Conservation (phyloP, 352 stramenopile species). For the Phytophthora hybrid region DNA sequence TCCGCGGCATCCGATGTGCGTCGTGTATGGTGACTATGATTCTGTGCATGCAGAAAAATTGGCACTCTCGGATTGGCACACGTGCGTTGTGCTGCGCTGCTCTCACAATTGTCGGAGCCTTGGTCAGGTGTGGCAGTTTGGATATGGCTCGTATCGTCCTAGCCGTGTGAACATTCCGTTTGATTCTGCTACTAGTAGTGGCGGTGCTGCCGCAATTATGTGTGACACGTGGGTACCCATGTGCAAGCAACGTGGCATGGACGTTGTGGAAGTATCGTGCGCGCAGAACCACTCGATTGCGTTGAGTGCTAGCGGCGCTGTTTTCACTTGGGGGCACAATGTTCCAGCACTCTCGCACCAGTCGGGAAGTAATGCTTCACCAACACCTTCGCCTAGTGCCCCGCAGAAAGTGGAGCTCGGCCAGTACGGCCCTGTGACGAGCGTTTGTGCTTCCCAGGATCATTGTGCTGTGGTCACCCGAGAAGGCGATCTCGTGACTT, state of each 20-base stretch:
- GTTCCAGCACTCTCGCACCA: constrained; percentile 68
- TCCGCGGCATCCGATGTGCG: constrained; percentile 58
- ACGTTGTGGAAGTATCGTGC: constrained; percentile 81
- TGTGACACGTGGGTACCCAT: constrained; percentile 68
- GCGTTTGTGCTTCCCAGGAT: constrained; percentile 77
- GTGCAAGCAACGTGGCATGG: constrained; percentile 56
- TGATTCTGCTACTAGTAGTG: constrained; percentile 14
- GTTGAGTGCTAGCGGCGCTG: constrained; percentile 61
- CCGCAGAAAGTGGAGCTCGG: constrained; percentile 57
- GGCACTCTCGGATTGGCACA: constrained; percentile 79
- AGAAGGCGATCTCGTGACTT: constrained; percentile 76
- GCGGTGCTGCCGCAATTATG: constrained; percentile 37
- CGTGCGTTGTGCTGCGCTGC: constrained; percentile 72
- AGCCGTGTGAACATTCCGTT: constrained; percentile 69
- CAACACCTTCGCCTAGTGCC: constrained; percentile 45
- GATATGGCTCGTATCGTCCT: constrained; percentile 74
- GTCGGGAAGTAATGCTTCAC: constrained; percentile 24
- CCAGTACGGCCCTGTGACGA: constrained; percentile 55
- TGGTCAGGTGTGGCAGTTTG: constrained; percentile 85
- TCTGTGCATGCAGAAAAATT: constrained; percentile 51
- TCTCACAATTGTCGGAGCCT: constrained; percentile 58
- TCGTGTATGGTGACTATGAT: constrained; percentile 70
- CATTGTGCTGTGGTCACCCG: constrained; percentile 79
- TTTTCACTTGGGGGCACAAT: constrained; percentile 85
- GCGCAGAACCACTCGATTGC: constrained; percentile 85